These are phyloP conservation scores for Penicillium crustosum DNA, from an alignment of 2,329 filamentous ascomycete species.

Conservation along the genomic window DNA sequence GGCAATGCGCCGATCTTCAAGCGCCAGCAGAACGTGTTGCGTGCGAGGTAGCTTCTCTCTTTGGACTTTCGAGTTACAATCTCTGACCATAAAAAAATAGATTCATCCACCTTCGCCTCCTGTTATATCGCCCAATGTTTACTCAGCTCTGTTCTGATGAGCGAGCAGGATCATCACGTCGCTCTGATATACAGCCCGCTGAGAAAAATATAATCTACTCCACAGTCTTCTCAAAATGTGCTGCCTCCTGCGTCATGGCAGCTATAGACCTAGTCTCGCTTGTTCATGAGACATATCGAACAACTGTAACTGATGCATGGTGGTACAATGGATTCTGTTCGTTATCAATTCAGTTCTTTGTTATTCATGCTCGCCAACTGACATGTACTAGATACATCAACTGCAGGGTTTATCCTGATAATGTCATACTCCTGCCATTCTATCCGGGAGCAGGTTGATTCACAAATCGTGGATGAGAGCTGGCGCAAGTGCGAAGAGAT, in stretches of 20 bases:
- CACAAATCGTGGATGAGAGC: conserved; percentile 17
- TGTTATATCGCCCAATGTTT: conserved; percentile 38
- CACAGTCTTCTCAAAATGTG: conserved; percentile 32
- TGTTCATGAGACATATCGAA: conserved; percentile 31
- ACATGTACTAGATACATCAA: conserved; percentile 28
- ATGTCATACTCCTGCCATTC: conserved; percentile 30
- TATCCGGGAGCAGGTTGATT: conserved; percentile 23
- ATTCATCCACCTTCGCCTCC: conserved; percentile 35
- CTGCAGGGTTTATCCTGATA: conserved; percentile 33
- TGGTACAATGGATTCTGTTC: conserved; percentile 45
- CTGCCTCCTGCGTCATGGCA: conserved; percentile 31
- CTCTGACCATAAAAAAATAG: conserved; percentile 12
- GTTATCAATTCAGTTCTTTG: conserved; percentile 2
- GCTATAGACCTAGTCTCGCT: conserved; percentile 34
- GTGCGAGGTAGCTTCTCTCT: conserved; percentile 23
- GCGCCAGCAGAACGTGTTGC: conserved; percentile 34
- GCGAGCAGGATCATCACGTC: conserved; percentile 8
- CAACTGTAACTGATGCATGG: conserved; percentile 33
- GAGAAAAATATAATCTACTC: conserved; percentile 27
- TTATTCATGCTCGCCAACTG: background rate
- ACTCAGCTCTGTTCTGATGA: conserved; percentile 34
- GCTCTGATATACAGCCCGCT: conserved; percentile 2
- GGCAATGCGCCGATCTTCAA: conserved; percentile 14
- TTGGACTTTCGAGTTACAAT: background rate
- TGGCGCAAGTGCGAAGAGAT: conserved; percentile 33